A percentile compares a stretch with the other conserved stretches of the same genome.
phyloP scores from a whole-genome alignment of 768 basidiomycete species.

The Albatrellus ellisii region DNA sequence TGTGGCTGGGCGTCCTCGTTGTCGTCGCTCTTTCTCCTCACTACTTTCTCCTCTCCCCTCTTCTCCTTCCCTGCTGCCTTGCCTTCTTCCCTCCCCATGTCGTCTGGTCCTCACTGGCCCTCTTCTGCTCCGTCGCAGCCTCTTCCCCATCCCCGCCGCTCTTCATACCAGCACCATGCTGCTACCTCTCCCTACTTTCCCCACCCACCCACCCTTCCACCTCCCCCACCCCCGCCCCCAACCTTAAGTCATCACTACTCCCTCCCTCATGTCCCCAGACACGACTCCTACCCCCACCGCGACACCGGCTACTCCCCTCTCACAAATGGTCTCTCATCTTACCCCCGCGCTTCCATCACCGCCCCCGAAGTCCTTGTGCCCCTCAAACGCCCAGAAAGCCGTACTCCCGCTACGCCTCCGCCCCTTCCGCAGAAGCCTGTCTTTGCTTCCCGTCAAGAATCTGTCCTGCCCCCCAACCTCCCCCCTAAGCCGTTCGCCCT shows the following conservation, averaged over 20 bases:
- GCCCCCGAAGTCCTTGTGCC: neutral
- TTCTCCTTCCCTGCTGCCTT: neutral
- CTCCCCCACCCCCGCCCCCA: neutral
- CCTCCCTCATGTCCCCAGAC: neutral
- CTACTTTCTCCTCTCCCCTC: too few relatives aligned
- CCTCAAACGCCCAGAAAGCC: neutral
- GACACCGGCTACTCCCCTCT: neutral
- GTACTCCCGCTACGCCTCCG: neutral
- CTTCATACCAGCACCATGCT: neutral
- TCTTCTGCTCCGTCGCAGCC: too few relatives aligned
- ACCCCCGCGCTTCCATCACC: neutral
- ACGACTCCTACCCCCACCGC: neutral
- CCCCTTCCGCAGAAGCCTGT: conserved; percentile 4
- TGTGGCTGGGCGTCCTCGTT: too few relatives aligned
- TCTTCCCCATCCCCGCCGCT: neutral
- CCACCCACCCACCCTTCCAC: neutral
- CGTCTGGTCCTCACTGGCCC: neutral
- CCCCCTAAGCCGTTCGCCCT: conserved; percentile 1
- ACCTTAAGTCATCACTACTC: neutral
- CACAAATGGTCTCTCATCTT: too few relatives aligned
- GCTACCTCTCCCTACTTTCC: neutral
- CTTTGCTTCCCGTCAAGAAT: conserved; percentile 1
- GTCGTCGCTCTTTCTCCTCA: too few relatives aligned
- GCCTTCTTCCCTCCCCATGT: neutral
- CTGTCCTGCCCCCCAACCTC: neutral